Percentiles rank a stretch among this genome's conserved stretches.
These are phyloP conservation scores for Ogataea methylovora DNA, from an alignment of 805 yeast species.

Conservation along the genomic window DNA sequence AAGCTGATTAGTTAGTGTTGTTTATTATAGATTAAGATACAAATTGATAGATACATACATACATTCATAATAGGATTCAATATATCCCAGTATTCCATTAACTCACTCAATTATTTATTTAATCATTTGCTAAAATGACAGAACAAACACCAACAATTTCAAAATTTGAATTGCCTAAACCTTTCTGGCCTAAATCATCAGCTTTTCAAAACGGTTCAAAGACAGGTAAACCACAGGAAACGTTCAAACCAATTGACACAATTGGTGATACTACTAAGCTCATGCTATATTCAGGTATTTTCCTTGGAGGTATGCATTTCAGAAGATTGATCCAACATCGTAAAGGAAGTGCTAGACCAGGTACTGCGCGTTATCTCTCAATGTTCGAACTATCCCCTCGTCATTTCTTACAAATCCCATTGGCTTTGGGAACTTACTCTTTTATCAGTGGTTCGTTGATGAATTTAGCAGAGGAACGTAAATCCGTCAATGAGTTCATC, in stretches of 20 bases:
- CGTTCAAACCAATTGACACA: conserved; percentile 22
- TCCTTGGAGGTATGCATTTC: conserved; percentile 28
- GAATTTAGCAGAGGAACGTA: conserved; percentile 23
- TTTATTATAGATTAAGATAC: too few relatives aligned
- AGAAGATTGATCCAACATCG: conserved; percentile 28
- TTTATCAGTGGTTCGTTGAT: conserved; percentile 23
- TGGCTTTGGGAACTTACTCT: conserved; percentile 24
- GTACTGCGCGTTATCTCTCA: conserved; percentile 24
- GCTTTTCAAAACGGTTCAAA: conserved; percentile 7
- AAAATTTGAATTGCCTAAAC: conserved; percentile 16
- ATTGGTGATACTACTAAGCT: conserved; percentile 20
- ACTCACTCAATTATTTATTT: too few relatives aligned
- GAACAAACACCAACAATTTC: too few relatives aligned
- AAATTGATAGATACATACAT: too few relatives aligned
- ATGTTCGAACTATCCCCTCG: conserved; percentile 17
- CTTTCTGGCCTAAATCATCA: conserved; percentile 18
- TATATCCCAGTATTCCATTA: too few relatives aligned
- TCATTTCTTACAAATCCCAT: conserved; percentile 26
- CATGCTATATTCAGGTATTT: conserved; percentile 21
- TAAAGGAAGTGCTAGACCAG: conserved; percentile 31
- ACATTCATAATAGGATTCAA: too few relatives aligned
- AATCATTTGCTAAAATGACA: too few relatives aligned
- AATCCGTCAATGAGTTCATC: conserved; percentile 21
- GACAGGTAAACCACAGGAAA: too few relatives aligned
- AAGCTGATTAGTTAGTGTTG: too few relatives aligned